Base-by-base conservation (phyloP, 108 stramenopile species). In the Skeletonema marinoi region DNA sequence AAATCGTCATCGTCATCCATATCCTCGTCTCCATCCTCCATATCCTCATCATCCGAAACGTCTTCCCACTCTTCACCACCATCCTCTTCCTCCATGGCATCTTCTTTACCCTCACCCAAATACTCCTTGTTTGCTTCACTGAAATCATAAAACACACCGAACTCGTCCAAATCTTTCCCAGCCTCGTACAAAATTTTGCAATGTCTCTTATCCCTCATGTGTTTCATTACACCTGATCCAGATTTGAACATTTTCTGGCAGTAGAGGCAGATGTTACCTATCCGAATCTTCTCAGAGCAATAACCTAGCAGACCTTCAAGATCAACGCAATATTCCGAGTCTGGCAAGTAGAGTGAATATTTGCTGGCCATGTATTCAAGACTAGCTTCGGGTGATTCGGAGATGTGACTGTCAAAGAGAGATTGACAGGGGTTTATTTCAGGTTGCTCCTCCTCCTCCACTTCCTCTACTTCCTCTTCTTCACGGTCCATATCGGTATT, bases 121-220 rank as follows among this genome's bases (percentile, higher is more conserved):
- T 83, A 87, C 32, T 89, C 87, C 44, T 68, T 70, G 83, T 98
- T 84, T n/a, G 89, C 93, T 31, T 60, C 44, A 39, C 66, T 68
- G 73, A 98, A 99, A 73, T 98, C 97, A 82, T 97, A 99, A 87
- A 98, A 99, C n/a, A 92, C 90, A 48, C 91, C 94, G 67, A 93
- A 94, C 68, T 99, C 98, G 41, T 98, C 96, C 85, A 93, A 79
- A 80, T 96, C 96, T 8, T 91, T 87, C 30, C 92, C 89, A 42
- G 85, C 81, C 84, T 98, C 96, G 70, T 99, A 99, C 46, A 80
- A 64, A 8, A 99, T 75, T 80, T 97, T 97, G 62, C 92, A 90
- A 79, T 99, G 98, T 46, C 78, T 67, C 66, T 87, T 93, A 75
- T 79, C 85, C 39, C 83, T 82, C 97, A 96, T 94, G 81, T 95